These are phyloP conservation scores for Brassica nigra DNA, from an alignment of 345 rosid genomes.

Conservation along the genomic window DNA sequence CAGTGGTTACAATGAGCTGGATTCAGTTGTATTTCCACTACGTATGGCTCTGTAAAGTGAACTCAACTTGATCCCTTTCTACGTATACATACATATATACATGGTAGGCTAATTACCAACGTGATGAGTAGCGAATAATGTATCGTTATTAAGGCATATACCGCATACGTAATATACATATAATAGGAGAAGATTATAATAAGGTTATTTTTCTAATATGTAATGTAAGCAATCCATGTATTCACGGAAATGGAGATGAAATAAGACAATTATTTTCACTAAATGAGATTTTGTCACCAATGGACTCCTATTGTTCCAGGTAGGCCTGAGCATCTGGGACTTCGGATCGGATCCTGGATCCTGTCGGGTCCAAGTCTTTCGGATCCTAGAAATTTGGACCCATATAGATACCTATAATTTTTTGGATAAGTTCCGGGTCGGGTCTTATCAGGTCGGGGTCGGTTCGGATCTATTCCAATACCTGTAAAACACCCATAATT, in stretches of 20 bases:
- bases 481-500: no score
- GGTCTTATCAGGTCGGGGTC: no score
- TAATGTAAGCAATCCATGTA: background rate
- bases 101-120: background rate
- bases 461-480: no score
- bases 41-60: conserved; percentile 44
- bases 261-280: background rate
- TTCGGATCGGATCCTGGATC: no score
- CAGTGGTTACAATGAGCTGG: conserved; percentile 48
- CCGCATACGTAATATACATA: background rate
- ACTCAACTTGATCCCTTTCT: conserved; percentile 38
- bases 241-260: conserved; percentile 14
- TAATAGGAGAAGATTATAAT: background rate
- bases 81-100: conserved; percentile 23
- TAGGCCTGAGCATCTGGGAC: no score
- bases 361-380: no score
- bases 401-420: no score
- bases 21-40: conserved; percentile 42
- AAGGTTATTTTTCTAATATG: background rate
- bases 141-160: background rate
- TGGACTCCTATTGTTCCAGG: background rate
- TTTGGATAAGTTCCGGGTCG: no score
- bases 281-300: conserved; percentile 19
- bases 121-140: background rate
- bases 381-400: no score